A percentile compares a stretch with the other conserved stretches of the same genome.
These are phyloP conservation scores for Solidago caesia DNA, from an alignment of 129 eudicot genomes.

Conservation along the genomic window DNA sequence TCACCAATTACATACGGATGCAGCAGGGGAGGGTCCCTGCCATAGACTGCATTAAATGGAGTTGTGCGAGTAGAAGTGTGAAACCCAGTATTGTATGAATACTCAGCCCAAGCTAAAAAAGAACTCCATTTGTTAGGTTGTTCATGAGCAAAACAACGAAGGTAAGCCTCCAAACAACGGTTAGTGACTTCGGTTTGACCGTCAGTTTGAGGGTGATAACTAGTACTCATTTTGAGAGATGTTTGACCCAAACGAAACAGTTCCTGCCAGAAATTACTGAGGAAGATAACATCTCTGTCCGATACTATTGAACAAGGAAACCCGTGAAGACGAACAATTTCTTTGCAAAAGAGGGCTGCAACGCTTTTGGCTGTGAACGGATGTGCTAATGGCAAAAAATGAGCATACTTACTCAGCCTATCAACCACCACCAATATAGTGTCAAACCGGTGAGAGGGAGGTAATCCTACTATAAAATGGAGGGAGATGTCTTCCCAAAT, in stretches of 20 bases:
- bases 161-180: background rate
- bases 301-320: background rate
- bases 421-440: conserved; percentile 14
- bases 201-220: too few species aligned
- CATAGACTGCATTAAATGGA: conserved; percentile 4
- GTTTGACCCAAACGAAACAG: background rate
- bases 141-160: conserved; percentile 11
- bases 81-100: background rate
- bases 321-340: conserved; percentile 14
- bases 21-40: conserved; percentile 8
- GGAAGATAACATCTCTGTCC: background rate
- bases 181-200: too few species aligned
- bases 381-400: conserved; percentile 18
- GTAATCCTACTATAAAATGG: background rate
- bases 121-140: background rate
- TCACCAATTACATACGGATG: conserved; percentile 12
- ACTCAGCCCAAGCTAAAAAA: background rate
- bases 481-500: conserved; percentile 12
- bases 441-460: background rate
- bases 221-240: background rate
- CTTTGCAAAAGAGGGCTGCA: conserved; percentile 11
- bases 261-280: conserved; percentile 14
- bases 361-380: conserved; percentile 14
- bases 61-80: background rate
- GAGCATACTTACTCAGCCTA: conserved; percentile 13